Base-by-base conservation (phyloP, 208 protist species). In the Naegleria gruberi region DNA sequence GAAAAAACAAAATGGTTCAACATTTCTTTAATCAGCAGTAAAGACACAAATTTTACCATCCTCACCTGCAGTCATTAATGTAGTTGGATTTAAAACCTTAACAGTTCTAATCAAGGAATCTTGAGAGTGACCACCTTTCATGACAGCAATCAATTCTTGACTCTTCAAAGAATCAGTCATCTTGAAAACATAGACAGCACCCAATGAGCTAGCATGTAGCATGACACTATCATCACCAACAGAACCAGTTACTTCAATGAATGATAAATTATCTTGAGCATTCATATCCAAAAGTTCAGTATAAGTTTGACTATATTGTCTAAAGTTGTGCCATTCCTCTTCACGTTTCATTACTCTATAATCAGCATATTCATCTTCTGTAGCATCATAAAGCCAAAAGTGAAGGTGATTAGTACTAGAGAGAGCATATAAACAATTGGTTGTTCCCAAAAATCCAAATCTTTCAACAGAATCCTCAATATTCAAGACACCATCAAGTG, bases 401-500 rank as follows among this genome's bases (percentile, higher is more conserved):
- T 77, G 65, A 37, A 77, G 30, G 8, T 77, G 65, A 77, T 77
- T 77, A 7, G 65, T 77, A 37, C 30, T 30, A 19, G 65, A 37
- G 10, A 77, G 17, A 37, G 65, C 65, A 37, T 77, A 77, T n/a
- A 77, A 77, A 77, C 65, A 77, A 77, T 77, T 77, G 2, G 65
- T 77, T n/a, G 65, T 77, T 77, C 65, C 65, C 8, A 77, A 77
- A 77, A 77, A 77, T 77, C 65, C 65, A 77, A 77, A 77, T 77
- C 65, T 77, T 7, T 37, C 65, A 8, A 77, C 65, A 37, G 30
- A 30, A 37, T 77, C 65, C 30, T 77, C 65, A 37, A 77, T 26
- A 77, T 77, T 77, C 8, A 77, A 77, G 12, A n/a, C 65, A 37
- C 65, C 65, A 37, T 77, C 65, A 8, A 77, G n/a, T 37, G 65